Conservation (phyloP, 352 stramenopile genomes). For the Pseudoperonospora humuli region DNA sequence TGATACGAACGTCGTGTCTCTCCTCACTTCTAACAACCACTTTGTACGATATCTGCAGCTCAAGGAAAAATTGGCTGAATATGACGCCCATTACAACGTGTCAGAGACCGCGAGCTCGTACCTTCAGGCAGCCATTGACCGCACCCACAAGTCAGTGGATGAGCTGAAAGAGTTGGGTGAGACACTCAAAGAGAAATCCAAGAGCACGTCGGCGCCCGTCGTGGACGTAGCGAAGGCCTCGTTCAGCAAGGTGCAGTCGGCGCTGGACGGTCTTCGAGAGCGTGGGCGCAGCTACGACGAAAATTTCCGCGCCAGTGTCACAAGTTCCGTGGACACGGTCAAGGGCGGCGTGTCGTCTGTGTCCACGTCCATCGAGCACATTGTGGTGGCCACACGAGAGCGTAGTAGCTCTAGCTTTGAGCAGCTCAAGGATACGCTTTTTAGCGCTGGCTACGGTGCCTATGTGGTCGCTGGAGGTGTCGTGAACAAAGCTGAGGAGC, state of each 20-base stretch:
- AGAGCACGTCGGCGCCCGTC: conserved; percentile 37
- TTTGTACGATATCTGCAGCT: conserved; percentile 13
- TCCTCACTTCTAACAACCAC: not conserved
- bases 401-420: conserved; percentile 54
- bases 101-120: conserved; percentile 61
- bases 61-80: conserved; percentile 44
- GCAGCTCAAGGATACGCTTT: conserved; percentile 47
- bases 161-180: conserved; percentile 56
- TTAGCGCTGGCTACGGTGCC: conserved; percentile 40
- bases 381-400: conserved; percentile 48
- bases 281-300: conserved; percentile 63
- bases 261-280: conserved; percentile 50
- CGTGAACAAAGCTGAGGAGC: conserved; percentile 48
- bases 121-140: conserved; percentile 56
- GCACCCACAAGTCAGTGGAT: conserved; percentile 62
- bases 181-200: conserved; percentile 45
- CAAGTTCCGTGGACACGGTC: conserved; percentile 34
- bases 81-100: conserved; percentile 66
- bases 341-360: conserved; percentile 37
- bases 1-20: not conserved
- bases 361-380: conserved; percentile 60
- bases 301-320: conserved; percentile 40
- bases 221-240: conserved; percentile 48
- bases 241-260: conserved; percentile 42
- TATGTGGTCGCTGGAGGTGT: conserved; percentile 46